Evolutionary conservation across 495 filamentous ascomycete species (phyloP).

Genomic region (Penicillium silybi): DNA sequence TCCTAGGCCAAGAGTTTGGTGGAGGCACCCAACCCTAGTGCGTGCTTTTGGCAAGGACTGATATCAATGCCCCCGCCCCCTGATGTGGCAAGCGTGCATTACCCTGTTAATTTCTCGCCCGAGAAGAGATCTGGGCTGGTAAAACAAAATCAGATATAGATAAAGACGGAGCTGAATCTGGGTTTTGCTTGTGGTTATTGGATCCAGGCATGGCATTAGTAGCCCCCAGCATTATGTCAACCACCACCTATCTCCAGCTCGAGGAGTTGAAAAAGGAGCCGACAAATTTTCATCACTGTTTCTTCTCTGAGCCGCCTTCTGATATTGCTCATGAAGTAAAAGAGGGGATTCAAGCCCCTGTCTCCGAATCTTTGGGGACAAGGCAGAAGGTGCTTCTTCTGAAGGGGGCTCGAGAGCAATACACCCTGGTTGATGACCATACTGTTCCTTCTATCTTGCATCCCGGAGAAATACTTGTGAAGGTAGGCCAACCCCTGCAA

Average conservation of each 20-base stretch:
- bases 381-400: slow-evolving; percentile 35
- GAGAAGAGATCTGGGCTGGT: slow-evolving; percentile 12
- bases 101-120: slow-evolving; percentile 22
- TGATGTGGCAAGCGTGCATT: slow-evolving; percentile 12
- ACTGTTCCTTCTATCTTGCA: slow-evolving; percentile 42
- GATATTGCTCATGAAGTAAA: not conserved
- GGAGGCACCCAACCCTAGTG: slow-evolving; percentile 10
- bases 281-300: slow-evolving; percentile 14
- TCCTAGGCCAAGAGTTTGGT: slow-evolving; percentile 8
- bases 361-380: slow-evolving; percentile 1
- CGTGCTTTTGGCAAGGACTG: slow-evolving; percentile 17
- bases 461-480: slow-evolving; percentile 53
- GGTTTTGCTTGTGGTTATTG: not conserved
- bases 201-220: slow-evolving; percentile 15
- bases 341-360: not conserved
- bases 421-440: slow-evolving; percentile 43
- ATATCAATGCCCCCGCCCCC: slow-evolving; percentile 18
- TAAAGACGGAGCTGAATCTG: not conserved
- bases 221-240: slow-evolving; percentile 22
- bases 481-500: slow-evolving; percentile 22
- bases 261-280: slow-evolving; percentile 14
- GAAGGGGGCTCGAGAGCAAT: slow-evolving; percentile 34
- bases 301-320: slow-evolving; percentile 5
- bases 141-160: slow-evolving; percentile 16
- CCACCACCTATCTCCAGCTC: slow-evolving; percentile 26